Percentiles rank a stretch among this genome's conserved stretches.
These are phyloP conservation scores for Rhizoclosmatium globosum DNA, from an alignment of 192 early-diverging fungal species.

Conservation along the genomic window DNA sequence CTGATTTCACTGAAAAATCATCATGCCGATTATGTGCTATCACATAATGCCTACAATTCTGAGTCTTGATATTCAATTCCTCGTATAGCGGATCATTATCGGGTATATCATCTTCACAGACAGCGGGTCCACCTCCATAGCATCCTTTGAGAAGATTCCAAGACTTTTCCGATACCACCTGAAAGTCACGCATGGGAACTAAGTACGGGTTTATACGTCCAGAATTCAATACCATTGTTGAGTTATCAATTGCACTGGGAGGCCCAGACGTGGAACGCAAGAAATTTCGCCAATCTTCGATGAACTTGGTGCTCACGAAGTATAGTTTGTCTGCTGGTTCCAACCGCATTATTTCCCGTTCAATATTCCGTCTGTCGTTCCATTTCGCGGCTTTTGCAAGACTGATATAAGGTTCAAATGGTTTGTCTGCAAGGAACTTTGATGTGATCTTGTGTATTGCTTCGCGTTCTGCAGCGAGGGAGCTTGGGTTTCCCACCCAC, in stretches of 20 bases:
- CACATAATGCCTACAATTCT: not conserved
- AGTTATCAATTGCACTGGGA: not conserved
- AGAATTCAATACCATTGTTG: not conserved
- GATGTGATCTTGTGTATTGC: not conserved
- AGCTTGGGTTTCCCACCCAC: not conserved
- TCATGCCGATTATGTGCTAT: not conserved
- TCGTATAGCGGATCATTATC: not conserved
- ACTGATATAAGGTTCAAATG: not conserved
- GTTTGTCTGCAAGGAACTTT: not conserved
- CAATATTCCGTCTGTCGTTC: slow-evolving; percentile 1
- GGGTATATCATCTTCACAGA: not conserved
- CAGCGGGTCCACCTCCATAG: not conserved
- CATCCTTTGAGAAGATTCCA: not conserved
- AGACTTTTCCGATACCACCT: not conserved
- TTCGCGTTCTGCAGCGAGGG: not conserved
- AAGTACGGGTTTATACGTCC: not conserved
- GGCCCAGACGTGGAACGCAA: not conserved
- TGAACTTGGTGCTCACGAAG: not conserved
- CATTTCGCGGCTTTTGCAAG: not conserved
- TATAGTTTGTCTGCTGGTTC: not conserved
- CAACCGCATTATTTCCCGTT: not conserved
- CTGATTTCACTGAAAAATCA: not conserved
- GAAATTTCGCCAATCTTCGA: not conserved
- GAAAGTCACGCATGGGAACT: not conserved
- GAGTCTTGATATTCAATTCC: not conserved